phyloP scores from a whole-genome alignment of 2,329 filamentous ascomycete species.

The Bertia moriformis region DNA sequence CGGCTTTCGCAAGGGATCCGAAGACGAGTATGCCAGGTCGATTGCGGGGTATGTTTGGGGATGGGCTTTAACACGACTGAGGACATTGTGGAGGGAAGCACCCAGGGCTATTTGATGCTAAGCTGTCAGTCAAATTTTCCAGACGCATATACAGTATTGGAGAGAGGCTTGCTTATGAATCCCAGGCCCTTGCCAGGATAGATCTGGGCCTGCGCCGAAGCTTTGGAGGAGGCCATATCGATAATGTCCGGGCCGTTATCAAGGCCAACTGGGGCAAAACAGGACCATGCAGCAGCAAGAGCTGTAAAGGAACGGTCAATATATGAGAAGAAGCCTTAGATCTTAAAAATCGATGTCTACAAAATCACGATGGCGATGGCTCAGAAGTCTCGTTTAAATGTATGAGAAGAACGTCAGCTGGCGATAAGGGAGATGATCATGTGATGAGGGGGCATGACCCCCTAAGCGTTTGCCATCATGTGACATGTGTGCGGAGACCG shows the following conservation, averaged over 20 bases:
- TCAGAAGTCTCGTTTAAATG: no score
- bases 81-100: conserved; percentile 76
- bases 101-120: conserved; percentile 51
- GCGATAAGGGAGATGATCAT: no score
- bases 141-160: conserved; percentile 4
- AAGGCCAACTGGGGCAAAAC: no score
- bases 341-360: no score
- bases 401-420: no score
- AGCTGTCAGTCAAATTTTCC: background rate
- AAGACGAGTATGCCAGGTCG: conserved; percentile 67
- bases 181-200: conserved; percentile 52
- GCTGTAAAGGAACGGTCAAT: no score
- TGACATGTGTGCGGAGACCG: background rate
- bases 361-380: no score
- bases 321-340: no score
- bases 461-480: no score
- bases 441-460: no score
- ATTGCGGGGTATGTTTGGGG: conserved; percentile 70
- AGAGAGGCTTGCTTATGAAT: conserved; percentile 28
- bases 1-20: conserved; percentile 59
- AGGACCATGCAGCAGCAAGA: no score
- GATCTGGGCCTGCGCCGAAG: conserved; percentile 32
- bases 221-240: background rate
- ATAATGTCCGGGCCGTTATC: no score
- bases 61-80: conserved; percentile 78